phyloP scores from a whole-genome alignment of 805 yeast genomes.

The Cyberlindnera galapagoensis region DNA sequence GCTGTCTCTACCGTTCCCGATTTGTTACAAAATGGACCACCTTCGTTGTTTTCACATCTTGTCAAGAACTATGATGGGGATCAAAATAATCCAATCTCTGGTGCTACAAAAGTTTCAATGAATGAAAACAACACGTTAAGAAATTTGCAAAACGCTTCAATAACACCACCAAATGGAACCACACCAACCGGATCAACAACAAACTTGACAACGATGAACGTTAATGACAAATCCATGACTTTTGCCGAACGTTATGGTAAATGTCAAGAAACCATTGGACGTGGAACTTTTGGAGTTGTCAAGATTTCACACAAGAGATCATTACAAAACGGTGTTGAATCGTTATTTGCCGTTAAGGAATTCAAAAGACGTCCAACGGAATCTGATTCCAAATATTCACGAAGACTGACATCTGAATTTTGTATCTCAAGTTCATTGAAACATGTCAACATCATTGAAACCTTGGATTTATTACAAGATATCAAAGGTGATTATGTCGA shows the following conservation, averaged over 20 bases:
- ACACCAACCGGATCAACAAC: too few relatives aligned
- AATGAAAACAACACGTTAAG: constrained; percentile 1
- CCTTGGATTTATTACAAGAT: constrained; percentile 72
- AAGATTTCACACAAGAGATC: constrained; percentile 72
- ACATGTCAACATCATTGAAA: constrained; percentile 70
- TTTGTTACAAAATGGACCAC: constrained; percentile 51
- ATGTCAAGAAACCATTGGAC: constrained; percentile 91
- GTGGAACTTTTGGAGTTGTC: constrained; percentile 92
- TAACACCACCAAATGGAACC: too few relatives aligned
- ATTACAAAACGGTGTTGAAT: constrained; percentile 35
- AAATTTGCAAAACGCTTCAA: too few relatives aligned
- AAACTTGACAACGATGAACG: background rate
- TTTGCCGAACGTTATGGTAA: constrained; percentile 88
- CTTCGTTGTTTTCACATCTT: constrained; percentile 64
- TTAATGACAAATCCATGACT: constrained; percentile 28
- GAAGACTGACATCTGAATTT: constrained; percentile 74
- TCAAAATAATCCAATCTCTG: constrained; percentile 31
- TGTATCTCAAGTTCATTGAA: constrained; percentile 74
- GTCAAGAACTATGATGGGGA: constrained; percentile 53
- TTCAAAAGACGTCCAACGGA: constrained; percentile 60
- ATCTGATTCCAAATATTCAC: constrained; percentile 57
- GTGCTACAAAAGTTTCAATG: constrained; percentile 28
- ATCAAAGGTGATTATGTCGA: constrained; percentile 79
- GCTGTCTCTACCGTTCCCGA: constrained; percentile 73
- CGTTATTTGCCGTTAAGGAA: constrained; percentile 80